These are phyloP conservation scores for Yamadazyma trypodendri DNA, from an alignment of 1,139 yeast genomes.

Conservation along the genomic window DNA sequence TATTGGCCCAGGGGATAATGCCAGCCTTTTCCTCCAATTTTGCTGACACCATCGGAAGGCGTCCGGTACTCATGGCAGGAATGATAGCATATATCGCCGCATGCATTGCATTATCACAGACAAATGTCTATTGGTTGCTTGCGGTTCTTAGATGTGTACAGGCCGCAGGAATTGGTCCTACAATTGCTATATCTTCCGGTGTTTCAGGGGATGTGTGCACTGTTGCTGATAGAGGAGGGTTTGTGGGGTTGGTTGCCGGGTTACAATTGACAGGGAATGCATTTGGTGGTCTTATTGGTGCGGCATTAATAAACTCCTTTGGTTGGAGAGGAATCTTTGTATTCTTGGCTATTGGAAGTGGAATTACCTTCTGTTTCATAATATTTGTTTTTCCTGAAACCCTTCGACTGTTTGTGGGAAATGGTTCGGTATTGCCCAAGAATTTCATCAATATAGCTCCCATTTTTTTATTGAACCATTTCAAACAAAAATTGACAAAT, in stretches of 20 bases:
- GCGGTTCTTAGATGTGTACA: slow-evolving; percentile 38
- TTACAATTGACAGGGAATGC: slow-evolving; percentile 39
- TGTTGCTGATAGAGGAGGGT: slow-evolving; percentile 35
- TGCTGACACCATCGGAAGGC: slow-evolving; percentile 37
- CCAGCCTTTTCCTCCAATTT: slow-evolving; percentile 35
- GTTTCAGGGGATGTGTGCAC: slow-evolving; percentile 43
- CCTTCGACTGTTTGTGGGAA: slow-evolving; percentile 35
- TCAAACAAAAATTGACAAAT: slow-evolving; percentile 24
- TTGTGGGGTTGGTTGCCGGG: slow-evolving; percentile 39
- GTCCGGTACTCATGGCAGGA: slow-evolving; percentile 33
- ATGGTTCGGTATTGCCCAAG: slow-evolving; percentile 34
- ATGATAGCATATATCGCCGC: slow-evolving; percentile 29
- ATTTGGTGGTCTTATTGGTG: slow-evolving; percentile 41
- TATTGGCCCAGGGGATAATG: slow-evolving; percentile 36
- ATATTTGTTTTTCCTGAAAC: slow-evolving; percentile 36
- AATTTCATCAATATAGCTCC: slow-evolving; percentile 22
- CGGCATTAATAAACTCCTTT: slow-evolving; percentile 30
- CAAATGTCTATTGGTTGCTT: slow-evolving; percentile 36
- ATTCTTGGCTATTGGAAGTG: slow-evolving; percentile 39
- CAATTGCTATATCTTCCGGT: slow-evolving; percentile 38
- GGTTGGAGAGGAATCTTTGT: slow-evolving; percentile 40
- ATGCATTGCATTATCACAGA: slow-evolving; percentile 36
- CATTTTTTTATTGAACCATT: slow-evolving; percentile 24
- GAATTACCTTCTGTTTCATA: slow-evolving; percentile 25
- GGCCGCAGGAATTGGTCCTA: slow-evolving; percentile 43